Base-by-base conservation (phyloP, 2,329 filamentous ascomycete species). In the Ploettnerulaceae sp. region DNA sequence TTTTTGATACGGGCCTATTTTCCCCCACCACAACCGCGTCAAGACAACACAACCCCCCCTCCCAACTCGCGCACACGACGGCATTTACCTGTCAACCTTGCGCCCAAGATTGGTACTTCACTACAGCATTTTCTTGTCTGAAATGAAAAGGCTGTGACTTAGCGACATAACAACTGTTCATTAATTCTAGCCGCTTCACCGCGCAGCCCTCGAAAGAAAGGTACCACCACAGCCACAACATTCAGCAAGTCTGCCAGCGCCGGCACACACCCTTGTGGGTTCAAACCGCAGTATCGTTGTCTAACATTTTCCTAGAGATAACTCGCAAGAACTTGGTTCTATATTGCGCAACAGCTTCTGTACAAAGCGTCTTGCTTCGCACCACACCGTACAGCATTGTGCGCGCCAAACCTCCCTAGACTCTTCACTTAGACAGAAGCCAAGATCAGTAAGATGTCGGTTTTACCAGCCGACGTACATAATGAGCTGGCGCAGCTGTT, bases 401-500 rank as follows among this genome's bases (percentile, higher is more conserved):
- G 28, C 40, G 40, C 29, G 40, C 40, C 31, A 18, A 7, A 18
- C 26, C 31, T 8, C 20, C n/a, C 1, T 9, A 18, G 17, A 41
- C 14, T 17, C 36, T 31, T 31, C n/a, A 6, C 2, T 20, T 28
- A 33, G n/a, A 14, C n/a, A 24, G 12, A 25, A 12, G 38, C 22
- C 5, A 11, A 25, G 9, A 34, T n/a, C 31, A 28, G 40, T 39
- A 60, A 44, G 56, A 93, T 95, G 89, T 95, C 91, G 67, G 71
- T 95, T 58, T 81, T 97, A 34, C 83, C 89, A 56, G 74, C 84
- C 57, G 88, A 96, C 64, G 78, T 93, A 63, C 86, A 93, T 67
- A 76, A 81, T 59, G 88, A 91, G 71, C 82, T 98, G 62, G 76
- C 77, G 56, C 85, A 90, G 77, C 81, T 98, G 58, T 76, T 98